These are phyloP conservation scores for Quercus lobata DNA, from an alignment of 331 rosid genomes.

Conservation along the genomic window DNA sequence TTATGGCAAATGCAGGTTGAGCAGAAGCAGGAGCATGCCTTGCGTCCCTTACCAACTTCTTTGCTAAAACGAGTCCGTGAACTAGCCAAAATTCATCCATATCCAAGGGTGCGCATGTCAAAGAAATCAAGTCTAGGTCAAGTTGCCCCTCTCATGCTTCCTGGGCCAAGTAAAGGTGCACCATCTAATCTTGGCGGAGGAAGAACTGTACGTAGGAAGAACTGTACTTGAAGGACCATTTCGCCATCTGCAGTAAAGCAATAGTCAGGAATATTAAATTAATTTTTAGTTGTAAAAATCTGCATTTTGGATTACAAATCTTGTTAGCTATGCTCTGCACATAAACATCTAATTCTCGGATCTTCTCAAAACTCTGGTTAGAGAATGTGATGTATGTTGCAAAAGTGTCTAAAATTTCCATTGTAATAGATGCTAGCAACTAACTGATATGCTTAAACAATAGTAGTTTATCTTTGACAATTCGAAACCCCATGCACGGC, in stretches of 20 bases:
- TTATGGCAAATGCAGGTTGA: constrained; percentile 46
- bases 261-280: constrained; percentile 33
- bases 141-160: constrained; percentile 32
- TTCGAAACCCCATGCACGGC: neutral
- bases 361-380: constrained; percentile 11
- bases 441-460: neutral
- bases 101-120: constrained; percentile 72
- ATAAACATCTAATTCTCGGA: constrained; percentile 12
- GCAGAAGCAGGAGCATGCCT: constrained; percentile 43
- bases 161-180: constrained; percentile 29
- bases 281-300: constrained; percentile 44
- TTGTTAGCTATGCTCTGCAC: neutral
- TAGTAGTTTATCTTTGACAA: neutral
- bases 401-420: constrained; percentile 21
- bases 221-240: constrained; percentile 30
- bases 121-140: constrained; percentile 27
- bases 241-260: constrained; percentile 21
- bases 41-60: constrained; percentile 58
- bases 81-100: constrained; percentile 81
- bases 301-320: constrained; percentile 5
- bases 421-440: constrained; percentile 17
- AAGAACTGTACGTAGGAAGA: constrained; percentile 48
- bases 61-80: constrained; percentile 68
- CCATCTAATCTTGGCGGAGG: constrained; percentile 33
- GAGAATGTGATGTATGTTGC: constrained; percentile 23